Evolutionary conservation across 73 alveolate species (phyloP).

Genomic region (Paramecium tetraurelia): DNA sequence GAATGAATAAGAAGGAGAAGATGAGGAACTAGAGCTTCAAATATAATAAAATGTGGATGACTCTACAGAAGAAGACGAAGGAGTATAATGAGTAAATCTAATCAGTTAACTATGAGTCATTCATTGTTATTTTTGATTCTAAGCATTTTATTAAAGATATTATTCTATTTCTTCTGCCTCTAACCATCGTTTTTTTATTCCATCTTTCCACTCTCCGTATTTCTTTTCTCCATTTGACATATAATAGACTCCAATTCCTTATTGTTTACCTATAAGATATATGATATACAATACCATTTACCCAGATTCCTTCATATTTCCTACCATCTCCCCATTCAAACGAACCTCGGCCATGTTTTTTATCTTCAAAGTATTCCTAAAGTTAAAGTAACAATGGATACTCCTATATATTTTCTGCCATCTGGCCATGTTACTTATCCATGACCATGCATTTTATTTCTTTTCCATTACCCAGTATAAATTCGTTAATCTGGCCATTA

Average conservation of each 20-base stretch:
- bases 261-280: conserved; percentile 11
- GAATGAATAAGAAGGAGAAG: not conserved
- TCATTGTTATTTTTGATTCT: not conserved
- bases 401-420: conserved; percentile 59
- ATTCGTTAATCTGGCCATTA: conserved; percentile 59
- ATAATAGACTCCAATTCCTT: conserved; percentile 58
- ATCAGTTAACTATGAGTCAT: conserved; percentile 6
- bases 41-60: not conserved
- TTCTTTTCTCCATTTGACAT: conserved; percentile 58
- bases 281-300: conserved; percentile 6
- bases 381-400: not conserved
- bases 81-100: not conserved
- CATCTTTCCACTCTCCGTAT: conserved; percentile 67
- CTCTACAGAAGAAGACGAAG: not conserved
- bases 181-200: conserved; percentile 62
- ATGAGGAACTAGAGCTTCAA: not conserved
- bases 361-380: conserved; percentile 61
- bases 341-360: conserved; percentile 59
- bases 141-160: not conserved
- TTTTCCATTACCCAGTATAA: conserved; percentile 60
- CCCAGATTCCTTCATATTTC: conserved; percentile 66
- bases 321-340: conserved; percentile 68
- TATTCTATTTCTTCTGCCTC: conserved; percentile 51
- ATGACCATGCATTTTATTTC: conserved; percentile 62
- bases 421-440: conserved; percentile 59